phyloP scores from a whole-genome alignment of 2,329 filamentous ascomycete species.

The Claviceps monticola region DNA sequence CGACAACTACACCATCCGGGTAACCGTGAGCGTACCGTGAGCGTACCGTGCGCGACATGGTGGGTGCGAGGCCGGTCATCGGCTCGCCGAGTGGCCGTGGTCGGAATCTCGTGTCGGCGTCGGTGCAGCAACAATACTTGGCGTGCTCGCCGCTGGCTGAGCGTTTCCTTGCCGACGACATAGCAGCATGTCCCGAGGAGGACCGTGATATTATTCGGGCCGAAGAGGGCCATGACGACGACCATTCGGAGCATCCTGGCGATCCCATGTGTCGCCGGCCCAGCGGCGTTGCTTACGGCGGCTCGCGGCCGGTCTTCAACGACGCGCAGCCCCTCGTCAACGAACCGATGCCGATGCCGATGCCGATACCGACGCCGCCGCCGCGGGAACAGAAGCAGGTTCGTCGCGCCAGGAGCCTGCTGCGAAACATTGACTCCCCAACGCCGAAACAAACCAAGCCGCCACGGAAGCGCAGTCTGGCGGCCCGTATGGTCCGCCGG shows the following conservation, averaged over 20 bases:
- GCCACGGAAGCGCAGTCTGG: conserved; percentile 19
- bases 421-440: conserved; percentile 52
- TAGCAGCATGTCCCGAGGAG: conserved; percentile 49
- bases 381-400: conserved; percentile 42
- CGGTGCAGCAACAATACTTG: conserved; percentile 23
- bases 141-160: conserved; percentile 53
- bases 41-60: conserved; percentile 1
- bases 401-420: conserved; percentile 42
- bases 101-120: conserved; percentile 1
- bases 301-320: conserved; percentile 55
- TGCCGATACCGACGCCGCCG: conserved; percentile 23
- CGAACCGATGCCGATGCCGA: conserved; percentile 26
- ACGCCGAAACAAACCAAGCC: conserved; percentile 38
- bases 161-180: conserved; percentile 49
- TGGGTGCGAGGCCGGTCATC: conserved; percentile 1
- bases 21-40: too few relatives aligned
- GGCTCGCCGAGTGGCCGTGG: conserved; percentile 4
- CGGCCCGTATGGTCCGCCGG: conserved; percentile 28
- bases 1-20: too few relatives aligned
- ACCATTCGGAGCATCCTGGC: conserved; percentile 22
- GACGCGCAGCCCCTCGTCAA: conserved; percentile 35
- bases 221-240: conserved; percentile 16
- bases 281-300: conserved; percentile 60
- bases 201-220: conserved; percentile 29
- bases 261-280: conserved; percentile 58